Evolutionary conservation across 2,329 filamentous ascomycete species (phyloP).

Genomic region (Diaporthe caulivora): DNA sequence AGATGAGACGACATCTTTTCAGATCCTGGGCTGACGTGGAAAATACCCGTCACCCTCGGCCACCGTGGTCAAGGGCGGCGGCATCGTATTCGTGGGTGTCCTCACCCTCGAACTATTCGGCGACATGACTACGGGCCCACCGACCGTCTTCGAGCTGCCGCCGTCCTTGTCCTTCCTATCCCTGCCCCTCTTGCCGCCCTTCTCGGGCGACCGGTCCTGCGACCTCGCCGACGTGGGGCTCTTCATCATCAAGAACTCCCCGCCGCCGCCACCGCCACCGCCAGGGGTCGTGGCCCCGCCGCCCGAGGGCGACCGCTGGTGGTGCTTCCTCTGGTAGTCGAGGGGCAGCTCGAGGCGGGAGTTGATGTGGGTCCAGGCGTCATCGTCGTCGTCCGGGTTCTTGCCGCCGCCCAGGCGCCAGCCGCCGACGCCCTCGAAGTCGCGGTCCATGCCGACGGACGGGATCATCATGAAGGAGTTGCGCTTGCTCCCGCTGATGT

Average conservation of each 20-base stretch:
- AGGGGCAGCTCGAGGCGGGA: conserved; percentile 62
- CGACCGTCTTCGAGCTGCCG: conserved; percentile 37
- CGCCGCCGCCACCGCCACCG: conserved; percentile 55
- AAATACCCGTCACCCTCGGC: conserved; percentile 57
- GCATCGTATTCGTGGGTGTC: conserved; percentile 56
- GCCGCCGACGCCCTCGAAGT: conserved; percentile 71
- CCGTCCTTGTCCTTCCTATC: conserved; percentile 40
- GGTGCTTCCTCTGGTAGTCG: conserved; percentile 56
- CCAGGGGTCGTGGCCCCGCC: conserved; percentile 53
- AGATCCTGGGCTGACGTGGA: conserved; percentile 50
- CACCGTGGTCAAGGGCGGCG: conserved; percentile 47
- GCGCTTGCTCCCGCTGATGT: conserved; percentile 41
- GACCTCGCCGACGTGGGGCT: conserved; percentile 42
- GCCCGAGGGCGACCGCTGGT: conserved; percentile 57
- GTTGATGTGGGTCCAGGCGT: conserved; percentile 64
- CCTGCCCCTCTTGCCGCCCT: conserved; percentile 40
- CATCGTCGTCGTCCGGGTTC: conserved; percentile 57
- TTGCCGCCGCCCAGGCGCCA: conserved; percentile 65
- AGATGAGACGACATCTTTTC: conserved; percentile 45
- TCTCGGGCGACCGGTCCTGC: conserved; percentile 49
- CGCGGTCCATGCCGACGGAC: conserved; percentile 64
- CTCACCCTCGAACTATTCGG: conserved; percentile 63
- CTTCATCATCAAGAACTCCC: conserved; percentile 59
- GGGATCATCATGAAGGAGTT: conserved; percentile 52
- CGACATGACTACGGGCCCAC: conserved; percentile 47